Percentiles rank a stretch among this genome's conserved stretches.
Evolutionary conservation across 805 yeast genomes (phyloP).

Genomic region (Jamesozyma piceae): DNA sequence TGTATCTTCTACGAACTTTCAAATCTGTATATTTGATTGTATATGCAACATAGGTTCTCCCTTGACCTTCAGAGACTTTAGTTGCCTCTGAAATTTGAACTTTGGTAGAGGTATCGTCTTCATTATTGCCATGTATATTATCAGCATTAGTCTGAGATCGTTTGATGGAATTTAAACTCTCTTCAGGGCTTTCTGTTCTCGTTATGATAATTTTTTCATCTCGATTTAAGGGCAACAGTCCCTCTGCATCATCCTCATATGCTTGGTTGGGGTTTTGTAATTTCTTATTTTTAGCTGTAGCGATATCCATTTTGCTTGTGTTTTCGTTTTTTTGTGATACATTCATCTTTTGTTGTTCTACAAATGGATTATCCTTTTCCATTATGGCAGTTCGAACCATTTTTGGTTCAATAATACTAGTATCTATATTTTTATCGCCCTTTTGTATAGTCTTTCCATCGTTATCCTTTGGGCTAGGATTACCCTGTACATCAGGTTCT

Average conservation of each 20-base stretch:
- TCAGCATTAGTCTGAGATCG: neutral
- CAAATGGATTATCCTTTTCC: slow-evolving; percentile 26
- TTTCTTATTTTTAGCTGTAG: slow-evolving; percentile 5
- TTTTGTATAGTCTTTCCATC: neutral
- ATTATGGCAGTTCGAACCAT: slow-evolving; percentile 23
- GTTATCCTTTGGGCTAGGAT: too few relatives aligned
- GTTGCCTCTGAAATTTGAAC: slow-evolving; percentile 26
- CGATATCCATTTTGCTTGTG: neutral
- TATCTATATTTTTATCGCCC: neutral
- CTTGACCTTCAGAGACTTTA: slow-evolving; percentile 27
- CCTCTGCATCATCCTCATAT: slow-evolving; percentile 5
- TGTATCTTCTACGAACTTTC: slow-evolving; percentile 69
- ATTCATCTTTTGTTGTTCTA: slow-evolving; percentile 6
- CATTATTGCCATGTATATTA: neutral
- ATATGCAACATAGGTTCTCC: slow-evolving; percentile 49
- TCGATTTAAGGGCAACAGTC: neutral
- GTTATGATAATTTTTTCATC: neutral
- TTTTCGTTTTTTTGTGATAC: neutral
- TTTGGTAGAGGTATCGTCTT: neutral
- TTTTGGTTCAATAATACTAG: slow-evolving; percentile 3
- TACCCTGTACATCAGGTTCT: too few relatives aligned
- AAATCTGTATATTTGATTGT: slow-evolving; percentile 51
- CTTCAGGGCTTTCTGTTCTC: neutral
- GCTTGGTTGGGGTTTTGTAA: slow-evolving; percentile 12
- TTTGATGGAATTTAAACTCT: neutral